A percentile compares a stretch with the other conserved stretches of the same genome.
Evolutionary conservation across 1,284 basidiomycete species (phyloP).

Genomic region (Trametes polyzona): DNA sequence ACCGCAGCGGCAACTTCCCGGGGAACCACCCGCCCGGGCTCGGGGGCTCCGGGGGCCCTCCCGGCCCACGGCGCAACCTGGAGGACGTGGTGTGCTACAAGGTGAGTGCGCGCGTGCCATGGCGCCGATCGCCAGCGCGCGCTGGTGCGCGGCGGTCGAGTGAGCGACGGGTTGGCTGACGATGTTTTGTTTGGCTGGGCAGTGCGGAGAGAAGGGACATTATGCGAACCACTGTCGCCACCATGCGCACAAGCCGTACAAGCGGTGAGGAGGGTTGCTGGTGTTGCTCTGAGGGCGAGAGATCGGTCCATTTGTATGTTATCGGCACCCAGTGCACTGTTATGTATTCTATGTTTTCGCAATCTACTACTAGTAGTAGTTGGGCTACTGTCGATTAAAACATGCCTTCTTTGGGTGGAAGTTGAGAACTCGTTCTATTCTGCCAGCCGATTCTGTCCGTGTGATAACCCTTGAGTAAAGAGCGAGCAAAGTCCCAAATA

Average conservation of each 20-base stretch:
- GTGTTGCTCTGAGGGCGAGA: background rate
- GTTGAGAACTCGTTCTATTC: no score
- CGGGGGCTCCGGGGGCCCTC: conserved; percentile 34
- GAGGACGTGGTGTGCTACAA: conserved; percentile 92
- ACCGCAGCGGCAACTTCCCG: conserved; percentile 54
- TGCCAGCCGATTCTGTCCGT: background rate
- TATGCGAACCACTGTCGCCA: conserved; percentile 94
- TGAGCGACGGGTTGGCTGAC: conserved; percentile 20
- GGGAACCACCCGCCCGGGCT: conserved; percentile 35
- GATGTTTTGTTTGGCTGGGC: conserved; percentile 18
- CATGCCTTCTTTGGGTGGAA: background rate
- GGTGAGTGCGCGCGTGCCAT: conserved; percentile 46
- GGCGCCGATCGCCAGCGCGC: background rate
- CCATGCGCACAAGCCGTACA: conserved; percentile 66
- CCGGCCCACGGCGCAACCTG: conserved; percentile 69
- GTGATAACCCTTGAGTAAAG: no score
- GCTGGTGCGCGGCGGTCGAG: no score
- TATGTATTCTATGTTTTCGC: background rate
- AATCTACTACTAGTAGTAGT: no score
- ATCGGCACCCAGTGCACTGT: background rate
- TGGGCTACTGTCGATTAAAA: no score
- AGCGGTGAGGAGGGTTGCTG: conserved; percentile 44
- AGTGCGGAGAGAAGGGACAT: conserved; percentile 91
- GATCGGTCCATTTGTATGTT: background rate
- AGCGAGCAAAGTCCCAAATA: background rate